These are phyloP conservation scores for Citrullus amarus DNA, from an alignment of 306 rosid genomes.

Conservation along the genomic window DNA sequence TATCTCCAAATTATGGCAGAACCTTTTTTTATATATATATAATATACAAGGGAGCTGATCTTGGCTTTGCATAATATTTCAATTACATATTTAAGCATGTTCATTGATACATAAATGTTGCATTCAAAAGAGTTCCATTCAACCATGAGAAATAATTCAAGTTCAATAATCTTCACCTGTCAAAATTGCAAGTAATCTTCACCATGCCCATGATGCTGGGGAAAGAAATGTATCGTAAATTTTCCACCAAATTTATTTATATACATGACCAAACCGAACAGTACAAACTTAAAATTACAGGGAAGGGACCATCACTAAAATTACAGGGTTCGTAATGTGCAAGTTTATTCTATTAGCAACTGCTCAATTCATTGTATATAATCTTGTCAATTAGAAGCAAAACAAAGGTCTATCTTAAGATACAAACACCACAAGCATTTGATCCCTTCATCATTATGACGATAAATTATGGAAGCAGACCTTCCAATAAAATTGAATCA, in stretches of 20 bases:
- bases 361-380: not conserved
- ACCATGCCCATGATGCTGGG: not conserved
- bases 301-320: not conserved
- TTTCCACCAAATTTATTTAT: not conserved
- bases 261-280: not conserved
- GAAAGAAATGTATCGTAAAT: not conserved
- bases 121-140: not conserved
- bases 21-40: not conserved
- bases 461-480: not conserved
- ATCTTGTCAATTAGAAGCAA: not conserved
- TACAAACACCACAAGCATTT: constrained; percentile 5
- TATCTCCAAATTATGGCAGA: not conserved
- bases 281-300: not conserved
- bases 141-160: not conserved
- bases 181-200: not conserved
- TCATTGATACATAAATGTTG: not conserved
- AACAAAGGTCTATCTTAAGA: not conserved
- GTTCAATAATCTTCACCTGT: not conserved
- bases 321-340: not conserved
- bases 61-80: not conserved
- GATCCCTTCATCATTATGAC: constrained; percentile 9
- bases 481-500: constrained; percentile 10
- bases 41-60: too few species aligned
- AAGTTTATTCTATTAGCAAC: not conserved
- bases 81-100: not conserved